Percentiles rank a stretch among this genome's conserved stretches.
phyloP scores from a whole-genome alignment of 176 grass and related monocot species.

The Pontederia crassipes region DNA sequence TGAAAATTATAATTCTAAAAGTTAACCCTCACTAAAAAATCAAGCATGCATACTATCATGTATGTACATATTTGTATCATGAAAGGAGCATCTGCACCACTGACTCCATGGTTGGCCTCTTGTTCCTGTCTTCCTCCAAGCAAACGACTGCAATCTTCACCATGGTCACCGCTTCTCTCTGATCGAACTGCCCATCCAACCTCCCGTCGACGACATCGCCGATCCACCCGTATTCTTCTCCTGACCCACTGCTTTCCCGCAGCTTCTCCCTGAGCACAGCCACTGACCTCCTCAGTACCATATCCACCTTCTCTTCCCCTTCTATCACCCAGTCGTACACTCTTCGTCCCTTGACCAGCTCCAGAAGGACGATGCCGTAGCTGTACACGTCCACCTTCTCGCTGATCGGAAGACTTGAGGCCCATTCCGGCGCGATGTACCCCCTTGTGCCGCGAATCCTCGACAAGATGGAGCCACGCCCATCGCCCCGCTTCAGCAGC shows the following conservation, averaged over 20 bases:
- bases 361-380: constrained; percentile 24
- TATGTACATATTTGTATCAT: no score
- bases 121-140: constrained; percentile 26
- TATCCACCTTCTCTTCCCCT: background rate
- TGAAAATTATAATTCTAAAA: no score
- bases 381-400: constrained; percentile 32
- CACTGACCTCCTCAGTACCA: constrained; percentile 6
- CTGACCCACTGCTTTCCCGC: background rate
- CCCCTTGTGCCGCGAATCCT: constrained; percentile 31
- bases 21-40: no score
- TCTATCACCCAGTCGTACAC: constrained; percentile 17
- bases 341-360: constrained; percentile 23
- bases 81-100: constrained; percentile 16
- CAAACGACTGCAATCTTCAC: constrained; percentile 24
- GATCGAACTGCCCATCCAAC: constrained; percentile 10
- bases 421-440: constrained; percentile 32
- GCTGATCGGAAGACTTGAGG: constrained; percentile 23
- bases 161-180: background rate
- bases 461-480: constrained; percentile 9
- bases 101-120: constrained; percentile 26
- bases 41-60: no score
- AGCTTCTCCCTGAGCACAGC: constrained; percentile 8
- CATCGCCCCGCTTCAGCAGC: constrained; percentile 16
- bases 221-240: constrained; percentile 4
- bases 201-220: constrained; percentile 13